phyloP scores from a whole-genome alignment of 805 yeast species.

The Ogataea trehaloabstinens region DNA sequence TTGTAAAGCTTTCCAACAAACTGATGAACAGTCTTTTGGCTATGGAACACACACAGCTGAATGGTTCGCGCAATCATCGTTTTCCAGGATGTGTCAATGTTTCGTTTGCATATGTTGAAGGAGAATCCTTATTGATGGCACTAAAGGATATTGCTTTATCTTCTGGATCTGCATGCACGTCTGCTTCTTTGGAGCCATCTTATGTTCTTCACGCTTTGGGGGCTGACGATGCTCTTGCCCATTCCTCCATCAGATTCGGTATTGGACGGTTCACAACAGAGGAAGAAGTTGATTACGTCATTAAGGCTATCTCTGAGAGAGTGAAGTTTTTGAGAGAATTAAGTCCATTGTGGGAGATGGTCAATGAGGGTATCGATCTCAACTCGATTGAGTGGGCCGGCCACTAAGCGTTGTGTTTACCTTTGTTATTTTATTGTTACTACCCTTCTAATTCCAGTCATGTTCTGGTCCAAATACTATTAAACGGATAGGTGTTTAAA shows the following conservation, averaged over 20 bases:
- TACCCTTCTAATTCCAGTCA: not conserved
- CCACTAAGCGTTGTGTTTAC: constrained; percentile 65
- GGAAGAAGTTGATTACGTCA: constrained; percentile 91
- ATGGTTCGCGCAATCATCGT: constrained; percentile 73
- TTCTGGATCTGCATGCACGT: constrained; percentile 98
- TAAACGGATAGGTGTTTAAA: not conserved
- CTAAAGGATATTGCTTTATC: constrained; percentile 93
- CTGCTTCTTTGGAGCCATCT: constrained; percentile 96
- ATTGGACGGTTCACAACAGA: constrained; percentile 97
- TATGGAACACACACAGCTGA: constrained; percentile 85
- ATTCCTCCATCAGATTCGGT: constrained; percentile 96
- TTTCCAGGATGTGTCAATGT: constrained; percentile 95
- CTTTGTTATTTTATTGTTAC: not conserved
- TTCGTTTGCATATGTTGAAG: constrained; percentile 96
- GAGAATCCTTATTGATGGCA: constrained; percentile 97
- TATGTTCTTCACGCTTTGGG: constrained; percentile 96
- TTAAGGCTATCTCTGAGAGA: constrained; percentile 82
- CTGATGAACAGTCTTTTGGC: constrained; percentile 69
- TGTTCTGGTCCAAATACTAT: not conserved
- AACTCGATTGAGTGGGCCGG: constrained; percentile 97
- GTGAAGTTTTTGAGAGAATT: constrained; percentile 88
- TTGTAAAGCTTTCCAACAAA: constrained; percentile 67
- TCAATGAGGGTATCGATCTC: constrained; percentile 95
- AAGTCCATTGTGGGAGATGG: constrained; percentile 99
- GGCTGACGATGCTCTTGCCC: constrained; percentile 97